These are phyloP conservation scores for Catharanthus roseus DNA, from an alignment of 257 asterid genomes.

Conservation along the genomic window DNA sequence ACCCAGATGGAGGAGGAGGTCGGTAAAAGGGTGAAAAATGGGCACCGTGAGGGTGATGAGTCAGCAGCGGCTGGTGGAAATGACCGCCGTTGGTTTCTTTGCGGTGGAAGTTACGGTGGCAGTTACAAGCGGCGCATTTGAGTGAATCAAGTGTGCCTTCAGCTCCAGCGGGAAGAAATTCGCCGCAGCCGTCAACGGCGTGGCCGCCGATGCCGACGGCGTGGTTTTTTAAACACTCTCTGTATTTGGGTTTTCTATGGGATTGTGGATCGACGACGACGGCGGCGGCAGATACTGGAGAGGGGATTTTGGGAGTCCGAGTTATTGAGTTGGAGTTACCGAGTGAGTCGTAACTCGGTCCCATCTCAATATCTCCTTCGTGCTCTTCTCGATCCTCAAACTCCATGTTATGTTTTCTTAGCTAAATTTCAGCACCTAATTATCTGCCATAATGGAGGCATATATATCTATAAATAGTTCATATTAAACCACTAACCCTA, in stretches of 20 bases:
- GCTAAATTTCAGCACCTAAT: constrained; percentile 34
- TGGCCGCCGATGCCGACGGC: constrained; percentile 66
- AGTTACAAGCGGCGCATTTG: constrained; percentile 67
- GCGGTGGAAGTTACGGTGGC: constrained; percentile 89
- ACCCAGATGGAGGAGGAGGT: constrained; percentile 46
- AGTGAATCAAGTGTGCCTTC: constrained; percentile 57
- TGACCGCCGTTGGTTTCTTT: constrained; percentile 31
- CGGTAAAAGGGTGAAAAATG: constrained; percentile 26
- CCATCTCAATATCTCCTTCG: constrained; percentile 30
- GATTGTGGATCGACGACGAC: constrained; percentile 20
- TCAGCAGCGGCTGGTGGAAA: constrained; percentile 31
- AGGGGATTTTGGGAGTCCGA: constrained; percentile 24
- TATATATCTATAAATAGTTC: constrained; percentile 11
- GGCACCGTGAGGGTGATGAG: constrained; percentile 38
- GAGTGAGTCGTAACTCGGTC: constrained; percentile 47
- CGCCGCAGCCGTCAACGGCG: constrained; percentile 80
- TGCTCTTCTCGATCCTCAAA: constrained; percentile 61
- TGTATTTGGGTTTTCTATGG: constrained; percentile 46
- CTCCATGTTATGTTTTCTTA: constrained; percentile 39
- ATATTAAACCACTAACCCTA: constrained; percentile 9
- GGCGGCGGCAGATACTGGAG: constrained; percentile 18
- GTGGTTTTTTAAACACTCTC: constrained; percentile 62
- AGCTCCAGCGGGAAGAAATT: constrained; percentile 68
- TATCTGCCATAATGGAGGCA: constrained; percentile 17
- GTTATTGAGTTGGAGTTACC: constrained; percentile 34